Conservation (phyloP, 2,329 filamentous ascomycete species). For the Cytospora leucostoma region DNA sequence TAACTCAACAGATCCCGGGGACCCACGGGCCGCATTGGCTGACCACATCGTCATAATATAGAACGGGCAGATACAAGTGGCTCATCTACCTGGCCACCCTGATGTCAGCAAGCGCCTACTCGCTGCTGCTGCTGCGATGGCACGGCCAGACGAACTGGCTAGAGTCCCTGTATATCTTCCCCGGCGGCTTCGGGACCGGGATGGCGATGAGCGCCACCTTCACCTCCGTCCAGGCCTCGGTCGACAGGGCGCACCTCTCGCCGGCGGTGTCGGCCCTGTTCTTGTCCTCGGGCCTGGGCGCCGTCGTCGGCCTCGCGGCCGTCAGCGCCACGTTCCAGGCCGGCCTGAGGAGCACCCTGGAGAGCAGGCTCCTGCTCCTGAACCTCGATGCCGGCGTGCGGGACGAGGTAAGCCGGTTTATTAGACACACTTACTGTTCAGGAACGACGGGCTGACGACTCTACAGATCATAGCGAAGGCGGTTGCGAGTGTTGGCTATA, state of each 20-base stretch:
- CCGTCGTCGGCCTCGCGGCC: constrained; percentile 42
- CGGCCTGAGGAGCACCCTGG: constrained; percentile 31
- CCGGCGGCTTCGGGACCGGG: constrained; percentile 47
- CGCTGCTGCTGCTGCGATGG: constrained; percentile 59
- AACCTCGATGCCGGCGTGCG: constrained; percentile 29
- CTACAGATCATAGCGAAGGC: constrained; percentile 37
- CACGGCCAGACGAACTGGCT: constrained; percentile 56
- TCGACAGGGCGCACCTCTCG: constrained; percentile 41
- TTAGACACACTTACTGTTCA: no score
- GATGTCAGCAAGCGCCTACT: constrained; percentile 52
- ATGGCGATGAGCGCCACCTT: constrained; percentile 45
- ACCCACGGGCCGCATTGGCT: neutral
- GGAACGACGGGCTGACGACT: neutral
- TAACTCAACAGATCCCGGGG: neutral
- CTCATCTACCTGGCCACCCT: constrained; percentile 54
- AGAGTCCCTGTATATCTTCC: constrained; percentile 62
- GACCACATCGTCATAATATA: constrained; percentile 29
- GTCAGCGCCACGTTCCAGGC: constrained; percentile 41
- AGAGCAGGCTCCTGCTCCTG: constrained; percentile 30
- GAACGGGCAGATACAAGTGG: constrained; percentile 61
- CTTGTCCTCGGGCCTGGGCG: constrained; percentile 40
- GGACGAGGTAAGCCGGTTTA: constrained; percentile 29
- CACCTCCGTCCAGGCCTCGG: constrained; percentile 44
- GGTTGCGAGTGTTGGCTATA: constrained; percentile 38
- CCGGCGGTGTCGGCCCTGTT: constrained; percentile 46